Evolutionary conservation across 1,284 basidiomycete genomes (phyloP).

Genomic region (Coniferiporia sulphurascens): DNA sequence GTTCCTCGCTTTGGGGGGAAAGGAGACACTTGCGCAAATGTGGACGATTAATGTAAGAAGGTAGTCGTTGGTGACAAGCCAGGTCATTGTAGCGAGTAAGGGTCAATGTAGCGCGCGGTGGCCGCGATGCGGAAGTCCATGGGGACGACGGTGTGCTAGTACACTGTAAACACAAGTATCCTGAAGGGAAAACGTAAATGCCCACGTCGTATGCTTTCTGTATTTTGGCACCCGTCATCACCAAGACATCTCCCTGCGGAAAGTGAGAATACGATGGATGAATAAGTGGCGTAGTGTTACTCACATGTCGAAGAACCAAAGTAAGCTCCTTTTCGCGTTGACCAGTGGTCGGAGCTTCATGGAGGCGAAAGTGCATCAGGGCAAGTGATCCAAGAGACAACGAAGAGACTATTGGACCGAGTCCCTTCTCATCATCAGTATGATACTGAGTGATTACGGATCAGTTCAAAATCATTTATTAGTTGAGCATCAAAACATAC

Average conservation of each 20-base stretch:
- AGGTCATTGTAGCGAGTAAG: neutral
- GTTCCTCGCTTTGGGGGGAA: neutral
- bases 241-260: conserved; percentile 62
- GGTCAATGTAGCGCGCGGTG: conserved; percentile 44
- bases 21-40: neutral
- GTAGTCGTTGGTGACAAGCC: no score
- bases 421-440: conserved; percentile 65
- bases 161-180: neutral
- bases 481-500: conserved; percentile 39
- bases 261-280: conserved; percentile 1
- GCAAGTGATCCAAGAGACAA: conserved; percentile 69
- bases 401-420: conserved; percentile 68
- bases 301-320: conserved; percentile 61
- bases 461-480: neutral
- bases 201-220: conserved; percentile 65
- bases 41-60: neutral
- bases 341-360: conserved; percentile 25
- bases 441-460: conserved; percentile 52
- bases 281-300: conserved; percentile 23
- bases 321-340: conserved; percentile 39
- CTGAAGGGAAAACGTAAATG: neutral
- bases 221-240: conserved; percentile 66
- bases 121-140: conserved; percentile 50
- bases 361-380: conserved; percentile 66
- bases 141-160: conserved; percentile 46